Evolutionary conservation across 2,329 filamentous ascomycete genomes (phyloP), one percentile per base, ranked within the genome.

Genomic region (Escovopsis weberi): DNA sequence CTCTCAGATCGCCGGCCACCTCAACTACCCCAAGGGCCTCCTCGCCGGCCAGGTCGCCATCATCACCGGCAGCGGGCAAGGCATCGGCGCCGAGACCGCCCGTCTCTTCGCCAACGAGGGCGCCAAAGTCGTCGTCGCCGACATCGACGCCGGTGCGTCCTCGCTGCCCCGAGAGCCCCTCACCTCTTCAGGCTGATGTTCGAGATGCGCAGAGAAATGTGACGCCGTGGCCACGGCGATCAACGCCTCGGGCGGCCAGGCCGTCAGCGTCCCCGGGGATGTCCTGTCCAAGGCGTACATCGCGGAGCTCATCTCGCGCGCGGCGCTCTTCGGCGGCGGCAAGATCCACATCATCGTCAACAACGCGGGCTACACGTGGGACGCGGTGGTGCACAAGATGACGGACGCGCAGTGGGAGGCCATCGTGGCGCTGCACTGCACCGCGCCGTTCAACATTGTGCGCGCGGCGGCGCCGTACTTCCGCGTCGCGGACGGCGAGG

Each of bases 301-400:
- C 56, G 70, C 76, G 46, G 65, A 69, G 9, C 73, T 94, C n/a
- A 77, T 94, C 26, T 69, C 78, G 56, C 75, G 78, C 55, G 73
- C 85, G 0, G 86, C 84, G 1, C 80, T 80, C 39, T 93, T 94
- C 56, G 87, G 87, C 45, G 68, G 73, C 49, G 86, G 85, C 55
- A 93, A 93, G 69, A 87, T 94, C 48, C 82, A 94, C 61, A 82
- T 91, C 58, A 81, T 94, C 44, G 83, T 94, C 46, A 93, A 94
- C 64, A 94, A 94, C 59, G 87, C 86, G 1, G 86, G 85, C 36
- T 93, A 85, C 64, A 94, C 87, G 1, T 94, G 86, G 85, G 87
- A 94, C 60, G 87, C 82, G 6, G 85, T 93, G 34, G 86, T 93
- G 51, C 85, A 93, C 70, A 93, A 91, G 71, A 89, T 86, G 70